Base-by-base conservation (phyloP, 164 flowering plant species). In the Tinospora cordifolia region DNA sequence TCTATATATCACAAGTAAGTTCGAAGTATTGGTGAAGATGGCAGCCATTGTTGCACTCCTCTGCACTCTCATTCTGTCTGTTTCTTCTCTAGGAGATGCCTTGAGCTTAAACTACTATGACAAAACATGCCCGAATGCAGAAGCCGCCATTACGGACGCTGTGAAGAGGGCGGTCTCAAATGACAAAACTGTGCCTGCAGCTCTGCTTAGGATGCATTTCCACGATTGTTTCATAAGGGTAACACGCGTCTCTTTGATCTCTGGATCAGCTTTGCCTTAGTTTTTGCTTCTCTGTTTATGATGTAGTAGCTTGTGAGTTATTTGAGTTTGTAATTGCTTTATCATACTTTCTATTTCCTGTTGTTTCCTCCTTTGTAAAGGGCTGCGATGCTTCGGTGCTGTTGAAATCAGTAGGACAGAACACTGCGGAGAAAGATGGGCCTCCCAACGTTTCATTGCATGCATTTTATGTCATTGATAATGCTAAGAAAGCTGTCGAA, bases 211-310 rank as follows among this genome's bases (percentile, higher is more conserved):
- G 40, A 90, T 90, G 96, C 94, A 90, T 65, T 92, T 92, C 76
- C 98, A 92, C 65, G 94, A 92, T 70, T 90, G 98, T 75, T 92
- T 92, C 80, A 79, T 92, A 6, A 81, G 96, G 74, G 98, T 92
- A 73, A 66, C 58, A n/a, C 60, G 15, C n/a, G n/a, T 67, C 30
- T 46, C 44, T 47, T 36, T 40, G 26, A 8, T 34, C 24, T 47
- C 40, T 65, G n/a, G 17, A 26, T 63, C 9, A 27, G 34, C 36
- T 63, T n/a, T 63, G 21, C 41, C 21, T 14, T n/a, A n/a, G 38
- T 26, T 40, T 38, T 17, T 63, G 41, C 63, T 66, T 72, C 12
- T 59, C 12, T 36, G 34, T 75, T 13, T 1, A 11, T 30, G 22
- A 49, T 10, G 6, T 39, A 14, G 25, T 24, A 22, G 44, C 14